Conservation (phyloP, 768 basidiomycete genomes). For the Auricularia sp. region DNA sequence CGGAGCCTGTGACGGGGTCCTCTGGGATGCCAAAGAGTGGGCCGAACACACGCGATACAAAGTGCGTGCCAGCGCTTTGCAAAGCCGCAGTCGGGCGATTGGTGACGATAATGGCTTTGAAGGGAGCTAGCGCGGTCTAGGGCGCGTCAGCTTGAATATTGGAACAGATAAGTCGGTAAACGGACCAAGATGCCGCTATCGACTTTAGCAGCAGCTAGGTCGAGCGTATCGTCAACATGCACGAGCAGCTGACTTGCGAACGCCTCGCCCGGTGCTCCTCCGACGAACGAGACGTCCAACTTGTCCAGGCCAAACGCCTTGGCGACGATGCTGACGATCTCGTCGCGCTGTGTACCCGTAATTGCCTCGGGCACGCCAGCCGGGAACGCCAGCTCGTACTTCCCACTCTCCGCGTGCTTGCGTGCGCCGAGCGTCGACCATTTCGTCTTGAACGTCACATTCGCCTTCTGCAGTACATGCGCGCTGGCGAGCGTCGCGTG, state of each 20-base stretch:
- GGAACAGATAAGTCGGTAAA: not conserved
- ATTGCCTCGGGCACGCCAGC: constrained; percentile 5
- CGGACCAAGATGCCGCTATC: constrained; percentile 13
- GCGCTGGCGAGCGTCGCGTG: constrained; percentile 25
- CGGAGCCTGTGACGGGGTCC: constrained; percentile 24
- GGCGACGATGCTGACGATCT: constrained; percentile 3
- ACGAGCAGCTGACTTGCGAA: constrained; percentile 13
- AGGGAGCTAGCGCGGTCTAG: constrained; percentile 3
- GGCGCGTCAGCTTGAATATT: not conserved
- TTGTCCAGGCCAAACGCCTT: constrained; percentile 5
- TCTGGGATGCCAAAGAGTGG: constrained; percentile 14
- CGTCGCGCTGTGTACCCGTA: constrained; percentile 2
- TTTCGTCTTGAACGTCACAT: constrained; percentile 12
- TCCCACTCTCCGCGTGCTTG: not conserved
- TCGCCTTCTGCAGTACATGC: constrained; percentile 7
- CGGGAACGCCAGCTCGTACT: constrained; percentile 19
- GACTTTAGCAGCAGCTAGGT: constrained; percentile 11
- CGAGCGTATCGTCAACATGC: constrained; percentile 14
- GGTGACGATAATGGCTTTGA: constrained; percentile 12
- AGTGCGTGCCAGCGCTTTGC: constrained; percentile 8
- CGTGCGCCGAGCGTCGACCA: constrained; percentile 14
- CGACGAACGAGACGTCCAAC: constrained; percentile 11
- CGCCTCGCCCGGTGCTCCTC: constrained; percentile 3
- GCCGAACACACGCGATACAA: constrained; percentile 22
- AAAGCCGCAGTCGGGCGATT: not conserved